Evolutionary conservation across 345 rosid species (phyloP), one percentile per base, ranked within the genome.

Genomic region (Lepidium didymum): DNA sequence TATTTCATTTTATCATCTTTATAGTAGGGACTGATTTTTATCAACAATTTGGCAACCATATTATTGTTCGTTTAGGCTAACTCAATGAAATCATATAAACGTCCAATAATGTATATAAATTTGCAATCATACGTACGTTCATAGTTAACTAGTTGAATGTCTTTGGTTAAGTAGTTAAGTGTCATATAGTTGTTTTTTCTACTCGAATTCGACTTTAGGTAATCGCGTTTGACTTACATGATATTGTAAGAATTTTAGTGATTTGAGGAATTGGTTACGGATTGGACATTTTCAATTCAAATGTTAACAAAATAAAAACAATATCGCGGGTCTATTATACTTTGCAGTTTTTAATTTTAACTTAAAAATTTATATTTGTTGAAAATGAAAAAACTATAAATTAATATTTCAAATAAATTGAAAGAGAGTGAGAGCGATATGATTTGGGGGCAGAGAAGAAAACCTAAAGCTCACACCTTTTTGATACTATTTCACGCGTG

Each of bases 401-500:
- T 8, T 47, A 45, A 19, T 49, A 43, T 7, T 43, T 53, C 27
- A 49, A 58, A 46, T 38, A 12, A 29, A 34, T 16, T 18, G 18
- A 56, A 69, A 42, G 70, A 47, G 76, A 68, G 68, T 57, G 75
- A 38, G 45, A 69, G 44, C 36, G 45, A 66, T 56, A 52, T 67
- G 69, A 76, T 72, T 64, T 36, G 62, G 47, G 41, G 63, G 56
- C 70, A 54, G 54, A 53, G 61, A 55, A 51, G 59, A 64, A 64
- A 64, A 29, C 58, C 42, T 15, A 79, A 76, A 71, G 63, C 47
- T 77, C 80, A 67, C 75, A 74, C 77, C 77, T 80, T 77, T 69
- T 7, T 40, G 29, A 65, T 74, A 37, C 76, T 55, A 69, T 65
- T 79, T 72, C 88, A 79, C 83, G 91, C 85, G 79, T 82, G 86